These are phyloP conservation scores for Curvularia verruculosa DNA, from an alignment of 2,329 filamentous ascomycete genomes.

Conservation along the genomic window DNA sequence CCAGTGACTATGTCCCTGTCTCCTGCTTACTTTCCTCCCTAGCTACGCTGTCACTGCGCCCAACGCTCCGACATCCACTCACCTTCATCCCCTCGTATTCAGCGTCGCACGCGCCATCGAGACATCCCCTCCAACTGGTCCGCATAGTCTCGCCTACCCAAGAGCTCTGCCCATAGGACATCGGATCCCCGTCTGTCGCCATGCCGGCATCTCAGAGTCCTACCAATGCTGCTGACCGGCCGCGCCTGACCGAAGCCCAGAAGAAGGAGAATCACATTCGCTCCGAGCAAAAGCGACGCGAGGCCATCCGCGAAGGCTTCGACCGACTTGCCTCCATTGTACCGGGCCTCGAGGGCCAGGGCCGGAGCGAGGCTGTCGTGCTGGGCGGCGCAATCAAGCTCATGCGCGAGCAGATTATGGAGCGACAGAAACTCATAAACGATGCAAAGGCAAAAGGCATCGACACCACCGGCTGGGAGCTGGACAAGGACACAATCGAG, in stretches of 20 bases:
- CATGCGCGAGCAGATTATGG: conserved; percentile 51
- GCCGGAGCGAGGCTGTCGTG: conserved; percentile 84
- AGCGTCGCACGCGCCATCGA: background rate
- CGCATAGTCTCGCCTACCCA: background rate
- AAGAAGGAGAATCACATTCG: conserved; percentile 78
- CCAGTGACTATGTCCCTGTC: conserved; percentile 3
- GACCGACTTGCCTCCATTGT: conserved; percentile 81
- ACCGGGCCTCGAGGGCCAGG: conserved; percentile 80
- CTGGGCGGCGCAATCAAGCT: conserved; percentile 62
- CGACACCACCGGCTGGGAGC: conserved; percentile 40
- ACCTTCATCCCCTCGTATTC: background rate
- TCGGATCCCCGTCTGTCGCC: conserved; percentile 9
- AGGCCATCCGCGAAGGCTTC: conserved; percentile 82
- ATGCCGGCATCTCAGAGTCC: conserved; percentile 40
- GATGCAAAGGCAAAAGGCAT: conserved; percentile 46
- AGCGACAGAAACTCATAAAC: conserved; percentile 46
- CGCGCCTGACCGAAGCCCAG: conserved; percentile 70
- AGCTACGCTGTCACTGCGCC: conserved; percentile 1
- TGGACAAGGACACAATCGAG: conserved; percentile 38
- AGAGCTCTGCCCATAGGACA: conserved; percentile 6
- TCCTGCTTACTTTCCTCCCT: background rate
- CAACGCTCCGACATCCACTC: background rate
- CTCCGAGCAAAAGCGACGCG: conserved; percentile 69
- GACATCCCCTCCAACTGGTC: background rate
- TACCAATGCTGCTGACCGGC: conserved; percentile 57